Conservation (phyloP, 1,284 basidiomycete genomes). For the Dichomitus squalens region DNA sequence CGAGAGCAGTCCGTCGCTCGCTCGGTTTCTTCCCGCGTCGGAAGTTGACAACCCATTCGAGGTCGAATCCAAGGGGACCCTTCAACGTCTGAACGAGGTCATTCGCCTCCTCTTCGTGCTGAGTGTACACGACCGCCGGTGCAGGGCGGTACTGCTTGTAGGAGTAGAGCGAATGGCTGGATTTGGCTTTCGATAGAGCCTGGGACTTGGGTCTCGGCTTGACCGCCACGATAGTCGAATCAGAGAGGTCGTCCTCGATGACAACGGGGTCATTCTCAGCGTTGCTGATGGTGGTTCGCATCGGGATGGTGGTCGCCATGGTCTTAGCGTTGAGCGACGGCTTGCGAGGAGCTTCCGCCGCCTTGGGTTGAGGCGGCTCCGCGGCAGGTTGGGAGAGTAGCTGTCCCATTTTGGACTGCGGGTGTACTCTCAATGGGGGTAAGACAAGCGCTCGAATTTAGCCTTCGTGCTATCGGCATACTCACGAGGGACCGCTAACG, state of each 20-base stretch:
- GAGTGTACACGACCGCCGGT: constrained; percentile 44
- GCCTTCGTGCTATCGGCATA: not conserved
- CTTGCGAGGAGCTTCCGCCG: not conserved
- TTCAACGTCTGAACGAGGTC: constrained; percentile 41
- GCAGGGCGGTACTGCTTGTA: constrained; percentile 40
- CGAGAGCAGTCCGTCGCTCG: constrained; percentile 48
- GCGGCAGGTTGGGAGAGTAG: not conserved
- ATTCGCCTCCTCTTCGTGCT: constrained; percentile 45
- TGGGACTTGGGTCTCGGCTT: not conserved
- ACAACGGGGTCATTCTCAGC: constrained; percentile 9
- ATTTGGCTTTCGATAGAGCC: not conserved
- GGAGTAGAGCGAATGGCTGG: constrained; percentile 38
- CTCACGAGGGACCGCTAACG: not conserved
- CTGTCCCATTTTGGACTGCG: not conserved
- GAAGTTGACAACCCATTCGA: constrained; percentile 57
- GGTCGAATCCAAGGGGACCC: constrained; percentile 59
- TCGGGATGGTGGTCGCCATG: not conserved
- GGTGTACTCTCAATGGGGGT: not conserved
- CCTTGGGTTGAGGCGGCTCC: not conserved
- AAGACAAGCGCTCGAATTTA: not conserved
- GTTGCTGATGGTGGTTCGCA: constrained; percentile 4
- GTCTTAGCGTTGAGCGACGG: not conserved
- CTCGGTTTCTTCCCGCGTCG: constrained; percentile 27
- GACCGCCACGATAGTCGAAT: not conserved
- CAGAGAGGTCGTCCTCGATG: not conserved